A percentile compares a stretch with the other conserved stretches of the same genome.
These are phyloP conservation scores for Ganoderma leucocontextum DNA, from an alignment of 1,284 basidiomycete genomes.

Conservation along the genomic window DNA sequence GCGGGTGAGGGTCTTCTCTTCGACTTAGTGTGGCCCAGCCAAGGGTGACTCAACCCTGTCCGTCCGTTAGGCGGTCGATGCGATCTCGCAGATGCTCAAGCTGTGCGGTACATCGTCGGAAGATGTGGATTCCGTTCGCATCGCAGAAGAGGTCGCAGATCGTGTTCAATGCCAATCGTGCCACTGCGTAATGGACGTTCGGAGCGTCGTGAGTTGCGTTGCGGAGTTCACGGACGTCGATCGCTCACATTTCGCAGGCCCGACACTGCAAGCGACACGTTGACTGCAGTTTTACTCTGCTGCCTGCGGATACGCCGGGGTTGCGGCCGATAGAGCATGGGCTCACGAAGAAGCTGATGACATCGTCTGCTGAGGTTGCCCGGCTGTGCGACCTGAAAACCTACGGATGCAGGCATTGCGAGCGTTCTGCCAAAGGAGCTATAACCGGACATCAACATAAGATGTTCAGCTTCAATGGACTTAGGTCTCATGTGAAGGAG, in stretches of 20 bases:
- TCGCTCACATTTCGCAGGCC: constrained; percentile 46
- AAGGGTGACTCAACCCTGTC: background rate
- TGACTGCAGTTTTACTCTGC: constrained; percentile 52
- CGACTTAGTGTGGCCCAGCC: background rate
- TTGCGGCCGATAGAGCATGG: constrained; percentile 44
- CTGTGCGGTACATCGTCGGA: constrained; percentile 45
- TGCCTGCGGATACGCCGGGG: constrained; percentile 40
- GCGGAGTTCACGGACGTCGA: background rate
- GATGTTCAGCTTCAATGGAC: constrained; percentile 54
- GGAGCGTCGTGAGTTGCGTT: constrained; percentile 51
- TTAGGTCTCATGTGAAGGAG: constrained; percentile 64
- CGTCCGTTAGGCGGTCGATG: constrained; percentile 51
- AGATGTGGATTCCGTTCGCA: constrained; percentile 36
- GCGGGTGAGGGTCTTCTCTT: constrained; percentile 49
- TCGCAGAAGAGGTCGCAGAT: constrained; percentile 40
- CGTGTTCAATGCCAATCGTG: constrained; percentile 62
- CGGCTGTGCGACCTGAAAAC: constrained; percentile 43
- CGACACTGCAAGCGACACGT: constrained; percentile 72
- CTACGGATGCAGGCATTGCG: constrained; percentile 67
- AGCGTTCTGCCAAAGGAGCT: background rate
- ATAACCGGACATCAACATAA: background rate
- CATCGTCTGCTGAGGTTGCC: constrained; percentile 32
- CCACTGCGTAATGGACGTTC: constrained; percentile 58
- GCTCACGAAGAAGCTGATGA: constrained; percentile 42
- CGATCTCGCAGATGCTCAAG: constrained; percentile 48